Conservation (phyloP, 352 stramenopile genomes). For the Peronospora farinosa region DNA sequence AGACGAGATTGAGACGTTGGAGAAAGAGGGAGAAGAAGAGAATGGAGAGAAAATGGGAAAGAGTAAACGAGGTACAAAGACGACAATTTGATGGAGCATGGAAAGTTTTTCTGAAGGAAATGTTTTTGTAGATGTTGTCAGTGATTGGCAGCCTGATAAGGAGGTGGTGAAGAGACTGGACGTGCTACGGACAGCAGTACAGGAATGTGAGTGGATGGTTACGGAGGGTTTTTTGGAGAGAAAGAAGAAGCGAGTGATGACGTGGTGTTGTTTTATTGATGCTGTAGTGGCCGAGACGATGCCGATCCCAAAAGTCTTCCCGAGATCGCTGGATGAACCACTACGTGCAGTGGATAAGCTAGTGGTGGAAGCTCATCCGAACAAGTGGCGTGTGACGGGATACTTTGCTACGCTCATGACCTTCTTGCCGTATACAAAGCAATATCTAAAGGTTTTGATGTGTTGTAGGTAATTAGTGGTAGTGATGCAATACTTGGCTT, state of each 20-base stretch:
- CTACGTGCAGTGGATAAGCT: constrained; percentile 73
- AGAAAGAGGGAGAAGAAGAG: constrained; percentile 19
- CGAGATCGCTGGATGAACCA: constrained; percentile 66
- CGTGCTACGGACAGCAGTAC: constrained; percentile 49
- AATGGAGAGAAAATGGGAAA: constrained; percentile 5
- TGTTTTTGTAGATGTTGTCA: constrained; percentile 46
- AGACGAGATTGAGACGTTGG: constrained; percentile 79
- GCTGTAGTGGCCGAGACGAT: constrained; percentile 38
- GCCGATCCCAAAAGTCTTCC: constrained; percentile 79
- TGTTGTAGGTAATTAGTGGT: background rate
- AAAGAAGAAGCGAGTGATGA: background rate
- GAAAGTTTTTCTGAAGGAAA: constrained; percentile 58
- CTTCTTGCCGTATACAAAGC: constrained; percentile 85
- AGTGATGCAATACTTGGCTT: background rate
- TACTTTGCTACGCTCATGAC: constrained; percentile 86
- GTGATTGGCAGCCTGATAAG: constrained; percentile 57
- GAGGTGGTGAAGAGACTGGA: constrained; percentile 53
- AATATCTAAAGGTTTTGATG: constrained; percentile 68
- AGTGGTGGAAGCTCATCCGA: constrained; percentile 77
- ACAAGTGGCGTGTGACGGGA: constrained; percentile 85
- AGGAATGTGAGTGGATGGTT: constrained; percentile 39
- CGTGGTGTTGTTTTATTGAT: background rate
- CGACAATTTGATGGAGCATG: constrained; percentile 41
- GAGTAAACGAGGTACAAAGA: constrained; percentile 43
- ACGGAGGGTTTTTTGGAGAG: background rate